phyloP scores from a whole-genome alignment of 1,284 basidiomycete species.

The Entoloma clypeatum region DNA sequence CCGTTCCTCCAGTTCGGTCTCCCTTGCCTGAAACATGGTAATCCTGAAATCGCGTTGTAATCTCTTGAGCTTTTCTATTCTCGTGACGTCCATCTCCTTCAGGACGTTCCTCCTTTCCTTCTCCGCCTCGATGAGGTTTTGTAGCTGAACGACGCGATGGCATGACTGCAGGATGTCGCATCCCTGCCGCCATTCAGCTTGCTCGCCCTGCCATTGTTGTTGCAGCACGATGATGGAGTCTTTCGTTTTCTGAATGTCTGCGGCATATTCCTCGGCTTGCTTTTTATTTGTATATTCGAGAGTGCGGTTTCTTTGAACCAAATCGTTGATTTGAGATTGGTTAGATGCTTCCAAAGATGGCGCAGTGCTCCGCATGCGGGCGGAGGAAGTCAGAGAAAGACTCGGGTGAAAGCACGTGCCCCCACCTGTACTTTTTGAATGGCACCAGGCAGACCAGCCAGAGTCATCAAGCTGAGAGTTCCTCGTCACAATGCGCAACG shows the following conservation, averaged over 20 bases:
- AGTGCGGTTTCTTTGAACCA: conserved; percentile 59
- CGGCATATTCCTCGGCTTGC: conserved; percentile 42
- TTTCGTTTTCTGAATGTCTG: conserved; percentile 42
- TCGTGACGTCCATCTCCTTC: conserved; percentile 47
- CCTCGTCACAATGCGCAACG: conserved; percentile 72
- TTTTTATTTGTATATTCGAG: conserved; percentile 56
- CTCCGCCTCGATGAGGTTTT: conserved; percentile 49
- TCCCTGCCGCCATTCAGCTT: conserved; percentile 54
- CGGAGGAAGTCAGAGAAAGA: not conserved
- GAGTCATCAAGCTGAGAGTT: conserved; percentile 58
- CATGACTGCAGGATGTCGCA: conserved; percentile 58
- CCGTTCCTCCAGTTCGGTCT: conserved; percentile 52
- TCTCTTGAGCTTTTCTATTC: conserved; percentile 51
- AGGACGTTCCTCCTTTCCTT: conserved; percentile 45
- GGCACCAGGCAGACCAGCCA: conserved; percentile 52
- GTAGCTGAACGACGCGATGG: conserved; percentile 60
- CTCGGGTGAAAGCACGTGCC: conserved; percentile 12
- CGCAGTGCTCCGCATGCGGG: conserved; percentile 19
- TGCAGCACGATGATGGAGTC: conserved; percentile 42
- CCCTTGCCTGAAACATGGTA: conserved; percentile 57
- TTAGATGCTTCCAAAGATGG: conserved; percentile 52
- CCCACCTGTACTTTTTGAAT: conserved; percentile 31
- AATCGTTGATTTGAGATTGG: conserved; percentile 62
- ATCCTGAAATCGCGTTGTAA: conserved; percentile 62
- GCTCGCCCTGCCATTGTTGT: conserved; percentile 48